These are phyloP conservation scores for Leccinellum albellum DNA, from an alignment of 768 basidiomycete species.

Conservation along the genomic window DNA sequence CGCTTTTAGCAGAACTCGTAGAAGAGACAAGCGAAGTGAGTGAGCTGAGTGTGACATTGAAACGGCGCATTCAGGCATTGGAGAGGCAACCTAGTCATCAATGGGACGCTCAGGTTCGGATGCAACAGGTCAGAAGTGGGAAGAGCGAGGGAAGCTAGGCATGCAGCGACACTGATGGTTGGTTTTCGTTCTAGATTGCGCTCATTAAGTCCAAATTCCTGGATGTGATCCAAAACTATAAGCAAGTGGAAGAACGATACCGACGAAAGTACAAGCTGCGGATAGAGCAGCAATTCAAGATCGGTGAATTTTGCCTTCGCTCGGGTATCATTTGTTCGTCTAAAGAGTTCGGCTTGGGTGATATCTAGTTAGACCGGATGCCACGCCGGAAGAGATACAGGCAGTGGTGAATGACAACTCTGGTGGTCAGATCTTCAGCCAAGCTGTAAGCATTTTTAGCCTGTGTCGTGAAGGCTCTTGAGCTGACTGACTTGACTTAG, in stretches of 20 bases:
- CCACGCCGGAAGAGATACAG: constrained; percentile 81
- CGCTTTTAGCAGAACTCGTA: constrained; percentile 65
- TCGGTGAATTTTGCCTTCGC: constrained; percentile 45
- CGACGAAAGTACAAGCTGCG: constrained; percentile 75
- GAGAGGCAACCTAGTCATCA: constrained; percentile 60
- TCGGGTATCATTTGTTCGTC: neutral
- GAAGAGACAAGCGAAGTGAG: constrained; percentile 62
- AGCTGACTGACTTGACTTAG: constrained; percentile 35
- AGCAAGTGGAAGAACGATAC: constrained; percentile 77
- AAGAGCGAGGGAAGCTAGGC: neutral
- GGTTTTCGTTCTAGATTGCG: constrained; percentile 41
- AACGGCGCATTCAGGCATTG: constrained; percentile 67
- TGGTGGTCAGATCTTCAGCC: constrained; percentile 84
- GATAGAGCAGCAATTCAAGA: constrained; percentile 83
- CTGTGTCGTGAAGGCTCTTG: neutral
- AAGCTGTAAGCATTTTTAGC: constrained; percentile 52
- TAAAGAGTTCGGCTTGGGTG: neutral
- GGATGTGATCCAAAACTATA: constrained; percentile 82
- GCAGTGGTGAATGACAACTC: constrained; percentile 81
- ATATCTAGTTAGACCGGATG: constrained; percentile 80
- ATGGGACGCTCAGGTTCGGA: constrained; percentile 69
- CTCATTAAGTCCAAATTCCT: constrained; percentile 74
- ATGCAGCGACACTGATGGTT: constrained; percentile 11
- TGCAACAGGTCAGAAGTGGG: constrained; percentile 57
- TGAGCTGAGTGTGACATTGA: constrained; percentile 51